These are phyloP conservation scores for Carnegiea gigantea DNA, from an alignment of 179 eudicot species.

Conservation along the genomic window DNA sequence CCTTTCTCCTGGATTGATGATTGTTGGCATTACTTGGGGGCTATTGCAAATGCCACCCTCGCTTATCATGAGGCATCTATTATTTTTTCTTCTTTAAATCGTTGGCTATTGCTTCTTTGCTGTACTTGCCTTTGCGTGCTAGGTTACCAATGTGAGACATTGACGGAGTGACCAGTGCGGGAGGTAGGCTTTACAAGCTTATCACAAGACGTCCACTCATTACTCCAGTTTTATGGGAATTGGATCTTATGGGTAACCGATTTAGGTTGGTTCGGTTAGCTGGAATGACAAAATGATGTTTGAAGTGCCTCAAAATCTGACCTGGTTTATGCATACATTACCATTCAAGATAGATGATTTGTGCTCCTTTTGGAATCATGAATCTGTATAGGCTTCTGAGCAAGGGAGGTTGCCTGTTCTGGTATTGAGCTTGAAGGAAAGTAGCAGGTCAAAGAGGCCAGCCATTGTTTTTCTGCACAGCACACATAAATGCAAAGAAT, in stretches of 20 bases:
- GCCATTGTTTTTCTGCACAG: slow-evolving; percentile 86
- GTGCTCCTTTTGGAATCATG: slow-evolving; percentile 13
- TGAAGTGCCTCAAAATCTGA: background rate
- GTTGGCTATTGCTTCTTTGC: background rate
- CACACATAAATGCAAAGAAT: slow-evolving; percentile 88
- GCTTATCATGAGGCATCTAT: background rate
- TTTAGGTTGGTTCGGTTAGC: background rate
- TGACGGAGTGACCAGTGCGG: too few relatives aligned
- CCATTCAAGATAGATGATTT: slow-evolving; percentile 9
- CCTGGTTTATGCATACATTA: slow-evolving; percentile 1
- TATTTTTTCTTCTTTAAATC: background rate
- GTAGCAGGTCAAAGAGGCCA: slow-evolving; percentile 52
- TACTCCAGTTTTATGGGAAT: background rate
- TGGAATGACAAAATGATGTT: background rate
- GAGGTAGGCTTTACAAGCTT: background rate
- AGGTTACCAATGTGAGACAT: background rate
- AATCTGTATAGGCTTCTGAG: slow-evolving; percentile 57
- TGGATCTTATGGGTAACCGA: background rate
- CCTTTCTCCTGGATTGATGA: background rate
- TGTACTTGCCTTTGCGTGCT: background rate
- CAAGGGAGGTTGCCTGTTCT: slow-evolving; percentile 91
- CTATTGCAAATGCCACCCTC: background rate
- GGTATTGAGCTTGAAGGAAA: slow-evolving; percentile 64
- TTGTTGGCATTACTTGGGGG: background rate
- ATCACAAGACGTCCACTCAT: background rate